Conservation (phyloP, 2,329 filamentous ascomycete genomes). For the Microsporum canis region DNA sequence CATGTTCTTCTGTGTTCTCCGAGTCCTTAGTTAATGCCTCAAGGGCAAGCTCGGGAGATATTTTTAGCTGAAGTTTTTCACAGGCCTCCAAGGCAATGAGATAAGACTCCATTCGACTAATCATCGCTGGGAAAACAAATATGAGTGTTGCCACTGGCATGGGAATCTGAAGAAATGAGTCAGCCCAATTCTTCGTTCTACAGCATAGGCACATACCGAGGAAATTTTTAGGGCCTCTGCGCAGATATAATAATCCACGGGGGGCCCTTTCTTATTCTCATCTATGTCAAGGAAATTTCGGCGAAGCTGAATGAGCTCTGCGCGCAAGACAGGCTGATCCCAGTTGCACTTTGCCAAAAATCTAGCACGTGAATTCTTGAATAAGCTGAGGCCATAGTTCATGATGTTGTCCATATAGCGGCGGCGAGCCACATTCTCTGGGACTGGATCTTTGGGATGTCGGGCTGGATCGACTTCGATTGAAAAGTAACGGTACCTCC, state of each 20-base stretch:
- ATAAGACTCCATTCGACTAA: conserved; percentile 70
- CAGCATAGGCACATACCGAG: conserved; percentile 44
- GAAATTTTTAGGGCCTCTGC: conserved; percentile 69
- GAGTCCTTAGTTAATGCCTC: conserved; percentile 91
- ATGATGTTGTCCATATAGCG: conserved; percentile 55
- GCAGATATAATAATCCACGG: conserved; percentile 55
- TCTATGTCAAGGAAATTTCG: conserved; percentile 69
- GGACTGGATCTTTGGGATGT: conserved; percentile 26
- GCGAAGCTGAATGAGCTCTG: conserved; percentile 61
- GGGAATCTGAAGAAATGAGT: conserved; percentile 48
- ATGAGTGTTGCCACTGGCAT: conserved; percentile 58
- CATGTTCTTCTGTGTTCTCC: conserved; percentile 66
- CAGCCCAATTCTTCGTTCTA: background rate
- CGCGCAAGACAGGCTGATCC: conserved; percentile 71
- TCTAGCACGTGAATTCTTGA: conserved; percentile 45
- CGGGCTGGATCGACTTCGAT: conserved; percentile 23
- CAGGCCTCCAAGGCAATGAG: conserved; percentile 71
- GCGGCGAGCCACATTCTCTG: conserved; percentile 24
- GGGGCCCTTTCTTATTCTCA: conserved; percentile 38
- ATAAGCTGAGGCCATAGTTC: conserved; percentile 73
- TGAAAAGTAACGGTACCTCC: conserved; percentile 48
- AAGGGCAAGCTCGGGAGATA: conserved; percentile 60
- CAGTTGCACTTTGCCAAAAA: conserved; percentile 43
- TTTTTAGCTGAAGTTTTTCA: conserved; percentile 49
- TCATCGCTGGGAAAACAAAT: conserved; percentile 69